Evolutionary conservation across 345 rosid genomes (phyloP), one percentile per base, ranked within the genome.

Genomic region (Cardamine resedifolia): DNA sequence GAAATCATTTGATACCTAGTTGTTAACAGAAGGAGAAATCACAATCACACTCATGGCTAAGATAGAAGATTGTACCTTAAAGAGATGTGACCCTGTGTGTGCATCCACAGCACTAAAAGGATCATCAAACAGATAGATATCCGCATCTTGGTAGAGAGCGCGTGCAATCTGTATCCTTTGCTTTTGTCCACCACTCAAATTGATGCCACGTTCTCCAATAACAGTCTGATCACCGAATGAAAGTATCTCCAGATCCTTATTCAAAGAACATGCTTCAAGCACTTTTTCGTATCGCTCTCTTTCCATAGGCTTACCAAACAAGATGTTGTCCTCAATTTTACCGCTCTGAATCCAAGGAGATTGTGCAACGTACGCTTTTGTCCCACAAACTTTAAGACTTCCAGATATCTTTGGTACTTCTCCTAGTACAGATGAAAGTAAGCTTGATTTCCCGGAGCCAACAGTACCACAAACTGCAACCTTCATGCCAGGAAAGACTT

Each of bases 91-190:
- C 34, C 92, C 97, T 10, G 97, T 93, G 72, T 88, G 92, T 34
- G 94, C 96, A 84, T 93, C 96, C 47, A 90, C 90, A 8, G 92
- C 98, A 68, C 94, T 93, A 55, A 93, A 93, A 56, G 97, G 97
- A 74, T 93, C 98, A 59, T 93, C 98, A 3, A 93, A 89, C 2
- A 90, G 79, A 58, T 90, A 93, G 64, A 90, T 85, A 81, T 90
- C 94, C 0, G 90, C 86, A 81, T 88, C 96, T 73, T 90, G 96
- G 77, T 93, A 90, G 16, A 93, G 82, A 18, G 97, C 97, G 0
- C 96, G 92, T 1, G 96, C 97, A 74, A 90, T 83, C 68, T 90
- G 92, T 64, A 90, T 78, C 69, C 98, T 71, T 74, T 87, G 96
- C 82, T 88, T 90, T 80, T 92, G 96, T 56, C 98, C 96, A 4